Base-by-base conservation (phyloP, 139 green algal species). In the Asterochloris erici region DNA sequence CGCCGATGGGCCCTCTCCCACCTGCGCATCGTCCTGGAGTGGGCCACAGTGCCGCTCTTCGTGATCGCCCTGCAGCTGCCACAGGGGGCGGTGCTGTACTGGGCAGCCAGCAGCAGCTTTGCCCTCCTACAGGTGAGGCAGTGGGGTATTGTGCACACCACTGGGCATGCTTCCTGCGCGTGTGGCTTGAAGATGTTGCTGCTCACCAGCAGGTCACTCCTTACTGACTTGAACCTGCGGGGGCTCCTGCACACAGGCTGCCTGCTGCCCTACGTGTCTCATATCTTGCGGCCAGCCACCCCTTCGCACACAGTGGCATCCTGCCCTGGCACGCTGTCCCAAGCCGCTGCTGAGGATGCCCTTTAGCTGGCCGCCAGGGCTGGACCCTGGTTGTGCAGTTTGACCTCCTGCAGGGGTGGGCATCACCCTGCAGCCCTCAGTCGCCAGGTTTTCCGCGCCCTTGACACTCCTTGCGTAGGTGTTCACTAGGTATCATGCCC, bases 11-110 rank as follows among this genome's bases (percentile, higher is more conserved):
- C 85, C 28, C 76, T 87, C 77, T 70, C 63, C 24, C 85, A 86
- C 38, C 26, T 91, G 26, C 74, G 79, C 28, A 77, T 88, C 6
- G 23, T 85, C 12, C 74, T 92, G 81, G 87, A 92, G 78, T 87
- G 85, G 83, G 54, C 84, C 47, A 81, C 88, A 63, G 83, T 92
- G 64, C 87, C 87, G 14, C 26, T 92, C 29, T 83, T 92, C 23
- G 70, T 84, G 15, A 69, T 86, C 16, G 77, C 82, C 14, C 70
- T 95, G 70, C 88, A 95, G 79, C 83, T 93, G 63, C 92, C 93
- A 0, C 93, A 96, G 38, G 90, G 84, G n/a, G 85, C 90, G 14
- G 82, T 95, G 29, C 86, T 92, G 78, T 95, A 97, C 84, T 97
- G 93, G 93, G 47, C 85, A 11, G 82, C 86, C 10, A 90, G 79